These are phyloP conservation scores for Calonectria crousiana DNA, from an alignment of 2,329 filamentous ascomycete species.

Conservation along the genomic window DNA sequence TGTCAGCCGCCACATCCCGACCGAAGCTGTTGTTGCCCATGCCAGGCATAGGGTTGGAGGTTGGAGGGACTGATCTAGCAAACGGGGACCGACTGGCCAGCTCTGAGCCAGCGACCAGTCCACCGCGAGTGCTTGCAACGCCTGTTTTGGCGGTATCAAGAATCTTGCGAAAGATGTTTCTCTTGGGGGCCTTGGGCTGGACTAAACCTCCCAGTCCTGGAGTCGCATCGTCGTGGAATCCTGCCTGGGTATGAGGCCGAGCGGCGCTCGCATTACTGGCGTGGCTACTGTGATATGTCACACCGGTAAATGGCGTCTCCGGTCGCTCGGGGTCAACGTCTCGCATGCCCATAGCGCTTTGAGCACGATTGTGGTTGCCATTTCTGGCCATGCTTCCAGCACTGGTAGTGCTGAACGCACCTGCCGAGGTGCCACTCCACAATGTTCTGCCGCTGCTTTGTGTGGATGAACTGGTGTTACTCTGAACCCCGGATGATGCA, in stretches of 20 bases:
- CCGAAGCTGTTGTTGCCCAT: conserved; percentile 52
- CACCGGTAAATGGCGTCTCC: conserved; percentile 77
- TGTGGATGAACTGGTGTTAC: conserved; percentile 79
- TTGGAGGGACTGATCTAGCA: conserved; percentile 55
- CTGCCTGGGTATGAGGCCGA: conserved; percentile 74
- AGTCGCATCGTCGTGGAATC: conserved; percentile 73
- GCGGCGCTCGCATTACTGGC: conserved; percentile 66
- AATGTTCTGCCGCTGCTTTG: conserved; percentile 85
- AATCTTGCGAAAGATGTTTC: conserved; percentile 95
- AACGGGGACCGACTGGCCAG: conserved; percentile 58
- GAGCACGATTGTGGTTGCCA: conserved; percentile 73
- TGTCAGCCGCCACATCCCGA: conserved; percentile 73
- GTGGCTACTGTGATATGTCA: conserved; percentile 94
- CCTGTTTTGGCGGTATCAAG: conserved; percentile 94
- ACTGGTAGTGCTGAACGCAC: conserved; percentile 93
- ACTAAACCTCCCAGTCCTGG: conserved; percentile 83
- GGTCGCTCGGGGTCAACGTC: conserved; percentile 68
- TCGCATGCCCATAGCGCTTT: conserved; percentile 74
- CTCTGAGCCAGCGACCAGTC: conserved; percentile 71
- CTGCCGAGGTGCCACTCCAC: conserved; percentile 94
- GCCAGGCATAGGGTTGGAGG: conserved; percentile 57
- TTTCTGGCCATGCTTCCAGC: conserved; percentile 91
- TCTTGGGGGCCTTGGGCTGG: conserved; percentile 81
- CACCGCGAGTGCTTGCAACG: conserved; percentile 88
- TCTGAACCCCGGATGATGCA: conserved; percentile 79